These are phyloP conservation scores for Aspergillus proliferans DNA, from an alignment of 2,329 filamentous ascomycete species.

Conservation along the genomic window DNA sequence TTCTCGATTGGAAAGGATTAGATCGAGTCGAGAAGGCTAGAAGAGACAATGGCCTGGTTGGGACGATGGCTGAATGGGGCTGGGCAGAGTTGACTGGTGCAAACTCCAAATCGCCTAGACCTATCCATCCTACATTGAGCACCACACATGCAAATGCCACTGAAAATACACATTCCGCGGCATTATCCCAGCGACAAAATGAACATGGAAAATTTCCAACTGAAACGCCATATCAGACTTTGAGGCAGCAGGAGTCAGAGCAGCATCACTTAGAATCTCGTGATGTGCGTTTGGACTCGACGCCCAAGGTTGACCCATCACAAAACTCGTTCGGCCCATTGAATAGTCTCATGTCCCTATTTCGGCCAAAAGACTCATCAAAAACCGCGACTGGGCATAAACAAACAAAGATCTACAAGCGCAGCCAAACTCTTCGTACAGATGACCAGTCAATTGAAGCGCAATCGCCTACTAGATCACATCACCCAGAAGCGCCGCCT, in stretches of 20 bases:
- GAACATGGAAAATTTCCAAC: slow-evolving; percentile 3
- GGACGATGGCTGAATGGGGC: slow-evolving; percentile 87
- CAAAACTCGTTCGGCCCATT: slow-evolving; percentile 46
- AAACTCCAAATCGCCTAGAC: slow-evolving; percentile 53
- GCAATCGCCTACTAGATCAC: slow-evolving; percentile 1
- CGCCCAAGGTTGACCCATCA: slow-evolving; percentile 12
- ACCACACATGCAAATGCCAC: slow-evolving; percentile 15
- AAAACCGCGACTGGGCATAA: slow-evolving; percentile 45
- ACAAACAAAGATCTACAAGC: slow-evolving; percentile 60
- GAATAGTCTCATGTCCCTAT: slow-evolving; percentile 64
- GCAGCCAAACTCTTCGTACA: slow-evolving; percentile 64
- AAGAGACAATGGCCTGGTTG: slow-evolving; percentile 83
- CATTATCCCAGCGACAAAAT: slow-evolving; percentile 5
- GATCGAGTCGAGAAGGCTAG: slow-evolving; percentile 91
- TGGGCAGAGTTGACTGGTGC: slow-evolving; percentile 83
- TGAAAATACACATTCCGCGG: slow-evolving; percentile 6
- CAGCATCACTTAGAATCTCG: slow-evolving; percentile 9
- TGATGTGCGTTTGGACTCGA: slow-evolving; percentile 3
- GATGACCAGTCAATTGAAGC: slow-evolving; percentile 15
- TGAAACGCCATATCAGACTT: slow-evolving; percentile 13
- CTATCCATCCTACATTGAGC: slow-evolving; percentile 16
- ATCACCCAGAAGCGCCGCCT: slow-evolving; percentile 27
- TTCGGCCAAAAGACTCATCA: slow-evolving; percentile 52
- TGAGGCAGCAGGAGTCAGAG: slow-evolving; percentile 4
- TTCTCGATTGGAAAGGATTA: slow-evolving; percentile 92